Evolutionary conservation across 495 filamentous ascomycete species (phyloP), one percentile per base, ranked within the genome.

Genomic region (Podospora appendiculata): DNA sequence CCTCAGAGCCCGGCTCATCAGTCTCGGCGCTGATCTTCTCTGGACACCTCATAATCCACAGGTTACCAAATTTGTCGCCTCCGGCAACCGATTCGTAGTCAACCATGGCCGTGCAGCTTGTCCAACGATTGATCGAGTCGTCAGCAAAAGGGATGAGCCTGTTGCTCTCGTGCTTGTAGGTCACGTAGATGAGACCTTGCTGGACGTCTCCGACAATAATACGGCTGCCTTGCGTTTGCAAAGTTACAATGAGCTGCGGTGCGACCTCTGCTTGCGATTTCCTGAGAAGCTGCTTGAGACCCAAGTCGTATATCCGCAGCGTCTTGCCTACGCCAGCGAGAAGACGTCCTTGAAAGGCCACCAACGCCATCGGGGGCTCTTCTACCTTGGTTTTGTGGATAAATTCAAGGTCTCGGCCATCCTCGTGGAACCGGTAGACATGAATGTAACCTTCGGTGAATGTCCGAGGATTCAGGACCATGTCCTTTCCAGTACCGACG

Each of bases 61-160:
- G 62, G 59, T 97, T 97, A 43, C 94, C 94, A 55, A 99, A 99
- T 64, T 95, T 96, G 71, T 99, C 94, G 41, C 94, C 94, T 35
- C 91, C 93, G 10, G 90, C 93, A 14, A 87, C 83, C 1, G 92
- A 96, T 64, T 97, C 93, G 69, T 99, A 99, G 64, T 99, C 94
- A 1, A 96, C 84, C 92, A 97, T 96, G 6, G 88, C 78, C 1
- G 84, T 87, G 44, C 84, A 82, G 1, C 88, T 91, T 0, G 89
- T 95, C 86, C 88, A 96, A 18, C 94, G 83, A 36, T 91, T 75
- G 51, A 96, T 74, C 13, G 83, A 83, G 64, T 99, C 94, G 60
- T 97, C 93, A 13, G 78, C 86, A 54, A 97, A 99, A 0, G 90
- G 87, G 54, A 99, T 92, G 38, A 97, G 73, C 35, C 84, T 81